Evolutionary conservation across 306 rosid genomes (phyloP), one percentile per base, ranked within the genome.

Genomic region (Malus sieversii): DNA sequence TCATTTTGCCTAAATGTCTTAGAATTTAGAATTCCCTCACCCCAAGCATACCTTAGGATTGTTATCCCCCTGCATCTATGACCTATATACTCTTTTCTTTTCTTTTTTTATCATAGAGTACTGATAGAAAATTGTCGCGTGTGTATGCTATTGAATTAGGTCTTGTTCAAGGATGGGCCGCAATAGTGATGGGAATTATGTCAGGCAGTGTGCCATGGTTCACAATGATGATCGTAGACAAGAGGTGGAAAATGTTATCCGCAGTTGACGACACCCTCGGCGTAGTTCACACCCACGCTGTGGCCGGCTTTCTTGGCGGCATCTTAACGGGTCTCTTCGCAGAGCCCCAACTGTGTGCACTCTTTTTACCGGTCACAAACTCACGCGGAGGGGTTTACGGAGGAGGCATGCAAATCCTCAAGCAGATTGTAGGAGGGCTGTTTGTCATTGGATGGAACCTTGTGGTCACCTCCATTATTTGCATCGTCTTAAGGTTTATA

Each of bases 141-240:
- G 14, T 20, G 33, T 65, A 65, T 35, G 27, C 10, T 9, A 15
- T 22, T 19, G 1, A 44, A 8, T 30, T 77, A 85, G 93, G 93
- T 78, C 45, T 89, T 38, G 86, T 87, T 70, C 93, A 87, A 79
- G 91, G 89, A 71, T 89, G 93, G 93, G 91, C 88, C 1, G 89
- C 93, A 35, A 85, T 89, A 74, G 65, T 87, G 59, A 89, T 89
- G 87, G 93, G 90, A 51, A 61, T 85, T 7, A 71, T 86, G 19
- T 86, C 90, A 18, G 90, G 93, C 14, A 86, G 90, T 42, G 83
- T 88, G 3, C 93, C 93, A 71, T 86, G 93, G 93, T 84, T 44
- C 81, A 79, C 78, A 40, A 88, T 88, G 93, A 88, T 88, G 93
- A 58, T 88, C 3, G 25, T 88, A 1, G 88, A 89, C 20, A 88